Base-by-base conservation (phyloP, 2,329 filamentous ascomycete genomes). In the Talaromyces sp. region DNA sequence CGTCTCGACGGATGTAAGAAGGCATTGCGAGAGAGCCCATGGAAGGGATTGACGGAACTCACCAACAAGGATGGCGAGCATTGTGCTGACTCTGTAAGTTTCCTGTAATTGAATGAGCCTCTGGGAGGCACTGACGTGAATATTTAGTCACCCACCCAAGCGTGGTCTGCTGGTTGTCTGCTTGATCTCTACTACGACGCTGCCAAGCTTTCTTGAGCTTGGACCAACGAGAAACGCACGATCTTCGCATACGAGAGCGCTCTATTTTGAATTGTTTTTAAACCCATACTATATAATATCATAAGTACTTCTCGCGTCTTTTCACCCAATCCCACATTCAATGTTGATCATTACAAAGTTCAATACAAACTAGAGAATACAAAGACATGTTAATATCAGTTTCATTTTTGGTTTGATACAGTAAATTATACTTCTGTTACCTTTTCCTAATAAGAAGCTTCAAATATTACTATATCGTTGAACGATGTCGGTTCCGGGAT, bases 151-250 rank as follows among this genome's bases (percentile, higher is more conserved):
- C 94, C 94, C 22, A 97, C 94, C 0, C 94, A 99, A 74, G 89
- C 94, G 48, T 99, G 94, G 94, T 97, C 91, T 48, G 90, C 94
- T 27, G 89, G 90, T 19, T 97, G 94, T 71, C 79, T 99, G 67
- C 90, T 99, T 66, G 94, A 99, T 76, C 75, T 99, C 59, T 99
- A 96, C 77, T 92, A 96, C 80, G 94, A 99, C 71, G 93, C 91
- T 16, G 80, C 82, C 22, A 82, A 72, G 52, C 67, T 72, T 52
- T 51, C 61, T 6, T 65, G 56, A 41, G 14, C 20, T 8, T 32
- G 11, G 4, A 29, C 16, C 19, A 19, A 22, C 22, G 11, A 22
- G 2, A 22, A 7, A 33, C 11, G 13, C 20, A 20, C 27, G 17
- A 30, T 32, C 30, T 29, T 41, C 3, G 37, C 24, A 40, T 39